These are phyloP conservation scores for Monosporozyma servazzii DNA, from an alignment of 805 yeast genomes.

Conservation along the genomic window DNA sequence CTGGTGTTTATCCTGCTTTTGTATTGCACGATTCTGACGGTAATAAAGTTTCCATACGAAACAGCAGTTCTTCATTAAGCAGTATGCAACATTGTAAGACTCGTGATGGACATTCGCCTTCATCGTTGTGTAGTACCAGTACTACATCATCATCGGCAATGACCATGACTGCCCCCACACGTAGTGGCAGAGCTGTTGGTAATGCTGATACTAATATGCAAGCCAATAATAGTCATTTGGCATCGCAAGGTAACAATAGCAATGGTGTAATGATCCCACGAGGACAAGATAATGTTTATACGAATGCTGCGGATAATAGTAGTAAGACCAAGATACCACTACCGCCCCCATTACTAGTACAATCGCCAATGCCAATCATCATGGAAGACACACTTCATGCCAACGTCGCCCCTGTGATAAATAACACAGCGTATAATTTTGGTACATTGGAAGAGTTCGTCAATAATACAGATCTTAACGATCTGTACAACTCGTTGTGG, in stretches of 20 bases:
- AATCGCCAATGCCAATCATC: neutral
- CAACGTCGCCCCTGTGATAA: neutral
- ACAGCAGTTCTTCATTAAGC: neutral
- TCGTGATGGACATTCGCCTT: neutral
- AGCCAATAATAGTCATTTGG: too few relatives aligned
- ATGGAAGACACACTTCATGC: neutral
- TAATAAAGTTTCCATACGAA: neutral
- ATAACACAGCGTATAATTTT: slow-evolving; percentile 10
- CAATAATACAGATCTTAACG: slow-evolving; percentile 21
- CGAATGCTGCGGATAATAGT: neutral
- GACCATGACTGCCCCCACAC: neutral
- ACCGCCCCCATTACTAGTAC: neutral
- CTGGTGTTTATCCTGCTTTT: neutral
- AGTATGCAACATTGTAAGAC: neutral
- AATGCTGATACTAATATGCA: neutral
- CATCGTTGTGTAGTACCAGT: neutral
- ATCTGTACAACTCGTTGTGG: slow-evolving; percentile 23
- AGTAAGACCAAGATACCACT: neutral
- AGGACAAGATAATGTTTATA: neutral
- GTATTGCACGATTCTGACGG: neutral
- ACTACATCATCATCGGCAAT: neutral
- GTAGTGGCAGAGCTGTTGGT: neutral
- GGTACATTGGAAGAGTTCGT: slow-evolving; percentile 26
- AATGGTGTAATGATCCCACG: neutral
- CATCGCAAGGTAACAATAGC: neutral